Conservation (phyloP, 2,329 filamentous ascomycete genomes). For the Fusarium falciforme region DNA sequence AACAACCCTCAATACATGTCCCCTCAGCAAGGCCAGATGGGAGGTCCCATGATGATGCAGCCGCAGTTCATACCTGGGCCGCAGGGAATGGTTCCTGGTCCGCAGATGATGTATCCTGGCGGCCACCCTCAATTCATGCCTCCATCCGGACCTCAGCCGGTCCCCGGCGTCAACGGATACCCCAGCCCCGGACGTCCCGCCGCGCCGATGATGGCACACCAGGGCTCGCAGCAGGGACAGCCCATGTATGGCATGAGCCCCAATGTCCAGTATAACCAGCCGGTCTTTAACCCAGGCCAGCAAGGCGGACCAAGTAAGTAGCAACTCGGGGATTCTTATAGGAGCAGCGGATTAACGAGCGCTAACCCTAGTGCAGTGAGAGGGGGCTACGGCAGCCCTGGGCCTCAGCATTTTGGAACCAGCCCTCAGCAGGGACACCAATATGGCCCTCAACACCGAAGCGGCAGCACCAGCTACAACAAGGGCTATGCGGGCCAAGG, state of each 20-base stretch:
- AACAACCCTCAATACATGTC: constrained; percentile 78
- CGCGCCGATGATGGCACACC: constrained; percentile 93
- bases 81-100: constrained; percentile 75
- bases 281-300: constrained; percentile 77
- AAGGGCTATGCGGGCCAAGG: constrained; percentile 62
- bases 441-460: constrained; percentile 67
- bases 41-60: constrained; percentile 85
- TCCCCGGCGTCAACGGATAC: constrained; percentile 79
- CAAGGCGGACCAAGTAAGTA: constrained; percentile 77
- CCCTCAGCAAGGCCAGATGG: constrained; percentile 78
- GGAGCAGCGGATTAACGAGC: constrained; percentile 33
- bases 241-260: constrained; percentile 81
- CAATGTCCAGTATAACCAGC: constrained; percentile 79
- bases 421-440: constrained; percentile 75
- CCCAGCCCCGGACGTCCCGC: constrained; percentile 85
- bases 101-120: constrained; percentile 87
- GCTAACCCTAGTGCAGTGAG: constrained; percentile 66
- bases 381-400: constrained; percentile 68
- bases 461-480: constrained; percentile 65
- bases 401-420: constrained; percentile 71
- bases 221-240: constrained; percentile 93
- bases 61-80: constrained; percentile 78
- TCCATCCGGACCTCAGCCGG: constrained; percentile 65
- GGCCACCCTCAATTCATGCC: constrained; percentile 73
- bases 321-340: constrained; percentile 51